Base-by-base conservation (phyloP, 1,284 basidiomycete genomes). In the Apiotrichum gamsii region DNA sequence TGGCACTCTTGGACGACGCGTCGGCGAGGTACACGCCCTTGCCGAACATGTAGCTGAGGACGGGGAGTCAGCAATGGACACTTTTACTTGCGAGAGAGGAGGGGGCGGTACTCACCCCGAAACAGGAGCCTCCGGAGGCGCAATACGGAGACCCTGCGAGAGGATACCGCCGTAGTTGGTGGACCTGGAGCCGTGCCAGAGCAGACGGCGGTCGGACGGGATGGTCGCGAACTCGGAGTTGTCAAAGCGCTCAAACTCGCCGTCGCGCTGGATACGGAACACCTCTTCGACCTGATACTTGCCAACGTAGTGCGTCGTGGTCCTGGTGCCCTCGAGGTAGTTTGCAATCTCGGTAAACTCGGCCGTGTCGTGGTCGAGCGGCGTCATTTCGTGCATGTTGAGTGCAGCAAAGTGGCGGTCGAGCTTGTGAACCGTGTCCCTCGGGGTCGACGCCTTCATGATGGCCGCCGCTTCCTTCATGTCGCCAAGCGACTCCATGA, bases 11-110 rank as follows among this genome's bases (percentile, higher is more conserved):
- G 28, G 79, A 80, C 75, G 81, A 79, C 78, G 82, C 81, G 54
- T 83, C 81, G 11, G 81, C 81, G 46, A 82, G 80, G 61, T 83
- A 83, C 23, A 82, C 78, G 35, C 81, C 82, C 67, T 83, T 83
- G 43, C 82, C 82, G 33, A 47, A 47, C 37, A n/a, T n/a, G n/a
- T n/a, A n/a, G n/a, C n/a, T n/a, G n/a, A n/a, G n/a, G n/a, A n/a
- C n/a, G n/a, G n/a, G n/a, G n/a, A n/a, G n/a, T n/a, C n/a, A n/a
- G n/a, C n/a, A n/a, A n/a, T 25, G 24, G 13, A 21, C 8, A 21
- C 8, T 18, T 25, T 49, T 19, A 44, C 18, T 20, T 23, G 4
- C 23, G 32, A 16, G 8, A 35, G n/a, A 35, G 8, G 33, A 28
- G 25, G 25, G 25, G 11, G 11, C 6, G 3, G 14, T 5, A 39